These are phyloP conservation scores for Cercospora sp. DNA, from an alignment of 2,329 filamentous ascomycete genomes.

Conservation along the genomic window DNA sequence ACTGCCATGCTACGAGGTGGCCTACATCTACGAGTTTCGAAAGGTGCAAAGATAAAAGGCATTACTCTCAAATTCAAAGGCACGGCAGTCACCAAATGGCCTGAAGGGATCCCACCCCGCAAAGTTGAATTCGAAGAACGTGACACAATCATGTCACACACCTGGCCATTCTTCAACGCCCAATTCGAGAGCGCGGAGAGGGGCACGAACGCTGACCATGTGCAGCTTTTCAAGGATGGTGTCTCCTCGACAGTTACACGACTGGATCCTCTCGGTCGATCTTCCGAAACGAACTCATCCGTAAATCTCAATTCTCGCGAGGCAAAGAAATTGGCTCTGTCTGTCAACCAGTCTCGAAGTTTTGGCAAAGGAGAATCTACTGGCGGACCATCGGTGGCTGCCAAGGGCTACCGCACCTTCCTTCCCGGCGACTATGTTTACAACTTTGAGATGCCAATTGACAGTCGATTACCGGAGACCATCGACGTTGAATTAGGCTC, in stretches of 20 bases:
- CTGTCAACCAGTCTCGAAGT: slow-evolving; percentile 79
- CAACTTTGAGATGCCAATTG: slow-evolving; percentile 80
- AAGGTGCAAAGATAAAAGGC: slow-evolving; percentile 89
- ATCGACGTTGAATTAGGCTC: slow-evolving; percentile 83
- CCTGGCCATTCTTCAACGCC: slow-evolving; percentile 88
- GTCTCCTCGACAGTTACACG: slow-evolving; percentile 39
- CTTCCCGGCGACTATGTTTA: slow-evolving; percentile 72
- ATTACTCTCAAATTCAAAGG: slow-evolving; percentile 85
- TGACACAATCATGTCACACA: slow-evolving; percentile 83
- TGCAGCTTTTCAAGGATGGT: slow-evolving; percentile 55
- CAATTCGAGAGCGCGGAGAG: slow-evolving; percentile 61
- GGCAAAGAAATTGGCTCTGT: slow-evolving; percentile 70
- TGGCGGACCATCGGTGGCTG: slow-evolving; percentile 58
- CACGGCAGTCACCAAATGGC: slow-evolving; percentile 89
- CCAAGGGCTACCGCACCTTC: slow-evolving; percentile 85
- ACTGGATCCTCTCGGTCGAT: slow-evolving; percentile 34
- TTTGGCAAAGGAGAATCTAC: slow-evolving; percentile 77
- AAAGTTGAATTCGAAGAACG: slow-evolving; percentile 83
- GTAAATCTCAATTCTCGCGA: slow-evolving; percentile 52
- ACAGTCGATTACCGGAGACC: slow-evolving; percentile 77
- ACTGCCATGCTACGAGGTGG: slow-evolving; percentile 85
- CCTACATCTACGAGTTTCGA: slow-evolving; percentile 77
- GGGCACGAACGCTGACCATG: slow-evolving; percentile 63
- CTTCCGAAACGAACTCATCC: slow-evolving; percentile 44
- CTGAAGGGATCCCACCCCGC: slow-evolving; percentile 85